Conservation (phyloP, 2,329 filamentous ascomycete genomes). For the Colletotrichum coccodes region DNA sequence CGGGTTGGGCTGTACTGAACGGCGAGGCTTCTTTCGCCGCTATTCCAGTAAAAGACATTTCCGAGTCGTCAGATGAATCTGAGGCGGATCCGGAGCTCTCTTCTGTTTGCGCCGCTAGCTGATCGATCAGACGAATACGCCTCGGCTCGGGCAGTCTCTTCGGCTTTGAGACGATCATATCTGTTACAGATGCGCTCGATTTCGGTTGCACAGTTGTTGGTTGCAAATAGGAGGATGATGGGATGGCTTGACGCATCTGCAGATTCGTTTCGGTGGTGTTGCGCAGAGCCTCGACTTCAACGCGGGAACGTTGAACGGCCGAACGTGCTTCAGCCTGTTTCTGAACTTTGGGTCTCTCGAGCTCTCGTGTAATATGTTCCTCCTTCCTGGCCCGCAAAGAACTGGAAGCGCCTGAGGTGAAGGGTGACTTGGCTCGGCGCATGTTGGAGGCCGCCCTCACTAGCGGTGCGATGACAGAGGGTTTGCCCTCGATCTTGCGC, state of each 20-base stretch:
- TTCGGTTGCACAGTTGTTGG: background rate
- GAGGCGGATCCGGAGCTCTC: conserved; percentile 26
- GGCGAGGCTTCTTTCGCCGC: background rate
- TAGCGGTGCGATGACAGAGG: background rate
- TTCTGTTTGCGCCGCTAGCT: conserved; percentile 30
- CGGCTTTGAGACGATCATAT: background rate
- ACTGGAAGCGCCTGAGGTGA: background rate
- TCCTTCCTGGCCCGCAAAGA: background rate
- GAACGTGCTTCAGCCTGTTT: background rate
- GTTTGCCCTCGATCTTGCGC: conserved; percentile 1
- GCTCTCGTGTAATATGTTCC: background rate
- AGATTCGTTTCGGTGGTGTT: background rate
- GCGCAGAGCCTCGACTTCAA: background rate
- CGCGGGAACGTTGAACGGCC: background rate
- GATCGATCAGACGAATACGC: conserved; percentile 33
- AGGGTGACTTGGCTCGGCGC: conserved; percentile 14
- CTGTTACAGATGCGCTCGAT: background rate
- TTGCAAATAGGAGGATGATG: background rate
- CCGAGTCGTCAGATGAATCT: conserved; percentile 5
- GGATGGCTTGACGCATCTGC: background rate
- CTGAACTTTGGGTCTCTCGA: background rate
- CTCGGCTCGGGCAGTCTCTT: conserved; percentile 1
- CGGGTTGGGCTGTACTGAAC: conserved; percentile 2
- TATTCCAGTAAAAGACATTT: background rate
- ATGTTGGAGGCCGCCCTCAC: background rate